phyloP scores from a whole-genome alignment of 331 rosid genomes.

The Telfairia occidentalis region DNA sequence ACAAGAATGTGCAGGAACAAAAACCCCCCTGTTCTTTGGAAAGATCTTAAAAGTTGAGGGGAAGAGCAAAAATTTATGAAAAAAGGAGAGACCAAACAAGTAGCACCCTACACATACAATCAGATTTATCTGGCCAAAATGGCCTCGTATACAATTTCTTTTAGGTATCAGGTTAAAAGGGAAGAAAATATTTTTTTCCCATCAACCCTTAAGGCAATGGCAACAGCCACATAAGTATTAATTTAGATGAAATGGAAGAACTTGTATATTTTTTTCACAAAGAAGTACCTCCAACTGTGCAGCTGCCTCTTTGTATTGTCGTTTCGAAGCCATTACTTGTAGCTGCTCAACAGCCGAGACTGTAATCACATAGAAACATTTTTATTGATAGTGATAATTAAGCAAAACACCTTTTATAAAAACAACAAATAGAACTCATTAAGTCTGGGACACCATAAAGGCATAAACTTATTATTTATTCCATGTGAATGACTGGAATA shows the following conservation, averaged over 20 bases:
- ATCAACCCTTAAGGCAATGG: neutral
- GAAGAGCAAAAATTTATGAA: neutral
- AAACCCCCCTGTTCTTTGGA: neutral
- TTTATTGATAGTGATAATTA: neutral
- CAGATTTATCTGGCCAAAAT: neutral
- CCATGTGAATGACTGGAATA: neutral
- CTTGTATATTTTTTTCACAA: neutral
- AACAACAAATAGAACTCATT: neutral
- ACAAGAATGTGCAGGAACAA: constrained; percentile 1
- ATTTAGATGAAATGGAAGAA: neutral
- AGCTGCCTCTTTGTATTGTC: constrained; percentile 93
- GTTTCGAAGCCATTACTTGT: constrained; percentile 96
- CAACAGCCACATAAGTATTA: neutral
- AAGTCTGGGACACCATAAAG: neutral
- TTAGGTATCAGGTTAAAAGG: neutral
- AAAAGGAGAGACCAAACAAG: neutral
- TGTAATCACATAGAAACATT: constrained; percentile 32
- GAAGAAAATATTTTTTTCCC: neutral
- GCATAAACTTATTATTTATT: neutral
- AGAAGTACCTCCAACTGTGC: constrained; percentile 81
- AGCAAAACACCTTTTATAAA: neutral
- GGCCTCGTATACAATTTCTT: neutral
- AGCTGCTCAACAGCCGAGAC: constrained; percentile 99
- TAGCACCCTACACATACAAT: neutral
- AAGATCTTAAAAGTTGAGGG: neutral